Conservation (phyloP, 2,329 filamentous ascomycete genomes). For the Sporothrix euskadiensis region DNA sequence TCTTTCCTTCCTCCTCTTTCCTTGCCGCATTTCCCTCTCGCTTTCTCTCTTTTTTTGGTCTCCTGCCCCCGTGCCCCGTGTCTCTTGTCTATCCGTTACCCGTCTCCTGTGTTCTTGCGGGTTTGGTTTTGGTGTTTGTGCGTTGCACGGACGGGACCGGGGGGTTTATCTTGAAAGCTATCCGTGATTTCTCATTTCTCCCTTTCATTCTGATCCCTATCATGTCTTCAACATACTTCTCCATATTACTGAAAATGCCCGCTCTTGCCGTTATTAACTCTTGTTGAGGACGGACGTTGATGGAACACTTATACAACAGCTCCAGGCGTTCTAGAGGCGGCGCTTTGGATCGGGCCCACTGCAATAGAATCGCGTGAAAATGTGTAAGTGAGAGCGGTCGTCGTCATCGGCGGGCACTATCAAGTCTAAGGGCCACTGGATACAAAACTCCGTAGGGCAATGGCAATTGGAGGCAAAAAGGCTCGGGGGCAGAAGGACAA, state of each 20-base stretch:
- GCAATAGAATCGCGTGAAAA: constrained; percentile 16
- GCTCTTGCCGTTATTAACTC: neutral
- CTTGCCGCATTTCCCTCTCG: neutral
- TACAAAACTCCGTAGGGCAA: neutral
- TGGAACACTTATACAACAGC: neutral
- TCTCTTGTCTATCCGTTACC: neutral
- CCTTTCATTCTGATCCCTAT: neutral
- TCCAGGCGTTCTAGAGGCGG: neutral
- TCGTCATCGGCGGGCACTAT: neutral
- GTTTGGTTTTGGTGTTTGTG: neutral
- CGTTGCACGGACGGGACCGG: constrained; percentile 11
- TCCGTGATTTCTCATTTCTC: constrained; percentile 1
- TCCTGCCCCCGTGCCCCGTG: neutral
- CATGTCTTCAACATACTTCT: neutral
- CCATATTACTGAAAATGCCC: neutral
- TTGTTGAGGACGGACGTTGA: neutral
- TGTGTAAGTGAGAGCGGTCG: constrained; percentile 17
- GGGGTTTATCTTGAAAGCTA: neutral
- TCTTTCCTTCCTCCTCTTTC: neutral
- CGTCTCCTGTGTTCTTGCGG: neutral
- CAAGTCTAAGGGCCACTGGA: neutral
- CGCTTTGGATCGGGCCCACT: neutral
- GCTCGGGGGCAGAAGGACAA: neutral
- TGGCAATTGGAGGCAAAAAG: neutral
- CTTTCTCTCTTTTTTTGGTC: neutral